Evolutionary conservation across 345 rosid species (phyloP), one percentile per base, ranked within the genome.

Genomic region (Salix koriyanagi): DNA sequence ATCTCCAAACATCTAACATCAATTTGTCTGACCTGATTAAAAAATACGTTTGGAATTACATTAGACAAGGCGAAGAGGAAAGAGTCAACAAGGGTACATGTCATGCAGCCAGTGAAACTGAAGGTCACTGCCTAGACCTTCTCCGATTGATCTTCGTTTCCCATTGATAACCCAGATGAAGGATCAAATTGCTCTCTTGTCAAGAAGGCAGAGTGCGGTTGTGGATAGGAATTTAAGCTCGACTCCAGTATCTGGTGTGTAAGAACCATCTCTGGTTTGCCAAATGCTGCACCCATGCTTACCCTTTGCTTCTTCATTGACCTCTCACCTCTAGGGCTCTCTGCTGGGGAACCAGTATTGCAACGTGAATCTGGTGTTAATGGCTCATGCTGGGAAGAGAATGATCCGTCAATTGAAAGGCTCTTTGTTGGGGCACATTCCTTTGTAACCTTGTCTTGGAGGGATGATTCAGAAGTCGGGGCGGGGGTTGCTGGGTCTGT

Each of bases 401-500:
- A 88, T 8, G 99, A 92, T 58, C 91, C 98, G 19, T 94, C 97
- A 71, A 91, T 74, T 3, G 99, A 91, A 73, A 87, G 89, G 83
- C 97, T 96, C 86, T 91, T 93, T 70, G 85, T 87, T 54, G 86
- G 79, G 70, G 84, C 84, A 67, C 81, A 74, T 69, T 89, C 96
- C 85, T 91, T 93, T 34, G 83, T 83, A 82, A 83, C 85, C 81
- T 91, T 91, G 61, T 88, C 96, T 78, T 87, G 92, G 58, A 87
- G 58, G 37, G 97, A 94, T 30, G 90, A 84, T 87, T 93, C 98
- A 3, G 94, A 88, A 74, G 89, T 91, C 71, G 98, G 94, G 25
- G 87, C 96, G 58, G 97, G 99, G 46, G 98, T 96, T 78, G 92
- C 89, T 41, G 97, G 99, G 75, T 92, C 95, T 28, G 88, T 89